A percentile compares a stretch with the other conserved stretches of the same genome.
Conservation (phyloP, 306 rosid genomes). For the Cucurbita pepo region DNA sequence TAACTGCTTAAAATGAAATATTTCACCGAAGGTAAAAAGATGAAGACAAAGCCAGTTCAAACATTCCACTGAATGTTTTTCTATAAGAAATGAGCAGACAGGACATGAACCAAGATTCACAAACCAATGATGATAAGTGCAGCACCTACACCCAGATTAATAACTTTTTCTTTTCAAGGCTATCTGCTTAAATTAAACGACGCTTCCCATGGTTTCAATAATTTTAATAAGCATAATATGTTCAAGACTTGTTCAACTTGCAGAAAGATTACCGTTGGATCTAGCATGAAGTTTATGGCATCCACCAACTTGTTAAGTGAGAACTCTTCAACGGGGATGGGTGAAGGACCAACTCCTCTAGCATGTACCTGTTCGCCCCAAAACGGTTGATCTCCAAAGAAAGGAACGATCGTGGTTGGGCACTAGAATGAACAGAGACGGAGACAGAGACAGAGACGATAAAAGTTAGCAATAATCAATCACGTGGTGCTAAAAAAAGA, state of each 20-base stretch:
- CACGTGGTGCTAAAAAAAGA: neutral
- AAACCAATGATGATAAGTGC: no score
- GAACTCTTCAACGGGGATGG: conserved; percentile 88
- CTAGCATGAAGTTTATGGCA: conserved; percentile 72
- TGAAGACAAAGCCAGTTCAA: no score
- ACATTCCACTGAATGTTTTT: no score
- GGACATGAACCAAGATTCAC: no score
- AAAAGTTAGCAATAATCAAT: neutral
- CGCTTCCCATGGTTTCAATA: neutral
- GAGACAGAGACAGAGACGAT: neutral
- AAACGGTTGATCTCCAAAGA: conserved; percentile 97
- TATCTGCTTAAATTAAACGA: no score
- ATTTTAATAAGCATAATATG: neutral
- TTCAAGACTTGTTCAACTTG: neutral
- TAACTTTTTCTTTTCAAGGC: no score
- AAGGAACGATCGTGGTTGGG: conserved; percentile 86
- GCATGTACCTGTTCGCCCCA: conserved; percentile 96
- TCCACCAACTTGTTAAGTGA: conserved; percentile 66
- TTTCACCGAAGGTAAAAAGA: no score
- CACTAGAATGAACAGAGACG: conserved; percentile 32
- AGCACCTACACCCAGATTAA: no score
- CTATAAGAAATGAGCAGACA: no score
- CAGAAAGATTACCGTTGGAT: conserved; percentile 49
- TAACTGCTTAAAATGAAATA: no score
- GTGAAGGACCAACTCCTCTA: conserved; percentile 88